Conservation (phyloP, 2,329 filamentous ascomycete species). For the Cordyceps sp. region DNA sequence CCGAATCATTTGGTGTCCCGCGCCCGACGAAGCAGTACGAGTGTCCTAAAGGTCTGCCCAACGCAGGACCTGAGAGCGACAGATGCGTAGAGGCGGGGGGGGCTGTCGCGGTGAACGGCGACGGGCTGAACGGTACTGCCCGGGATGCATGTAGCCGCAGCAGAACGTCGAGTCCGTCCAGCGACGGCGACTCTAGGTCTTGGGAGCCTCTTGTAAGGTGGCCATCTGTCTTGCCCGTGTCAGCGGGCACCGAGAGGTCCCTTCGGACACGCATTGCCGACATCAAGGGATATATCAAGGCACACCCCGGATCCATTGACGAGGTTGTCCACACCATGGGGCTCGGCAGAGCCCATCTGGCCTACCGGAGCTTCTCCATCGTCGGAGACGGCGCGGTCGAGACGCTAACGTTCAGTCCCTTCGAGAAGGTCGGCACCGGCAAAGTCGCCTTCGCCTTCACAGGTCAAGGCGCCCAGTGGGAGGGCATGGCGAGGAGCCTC, state of each 20-base stretch:
- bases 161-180: neutral
- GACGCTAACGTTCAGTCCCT: neutral
- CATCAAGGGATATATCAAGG: neutral
- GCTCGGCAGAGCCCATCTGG: neutral
- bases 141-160: neutral
- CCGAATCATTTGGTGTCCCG: neutral
- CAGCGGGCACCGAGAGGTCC: neutral
- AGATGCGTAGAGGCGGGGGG: too few relatives aligned
- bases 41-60: too few relatives aligned
- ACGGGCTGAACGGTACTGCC: neutral
- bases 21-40: neutral
- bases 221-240: neutral
- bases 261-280: neutral
- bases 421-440: slow-evolving; percentile 5
- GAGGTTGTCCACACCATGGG: neutral
- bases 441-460: slow-evolving; percentile 14
- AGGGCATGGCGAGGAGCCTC: slow-evolving; percentile 8
- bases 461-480: slow-evolving; percentile 12
- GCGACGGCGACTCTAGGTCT: neutral
- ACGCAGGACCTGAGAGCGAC: too few relatives aligned
- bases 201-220: neutral
- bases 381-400: neutral
- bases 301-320: neutral
- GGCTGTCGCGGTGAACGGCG: neutral
- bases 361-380: neutral